These are phyloP conservation scores for Fusarium domesticum DNA, from an alignment of 2,329 filamentous ascomycete genomes.

Conservation along the genomic window DNA sequence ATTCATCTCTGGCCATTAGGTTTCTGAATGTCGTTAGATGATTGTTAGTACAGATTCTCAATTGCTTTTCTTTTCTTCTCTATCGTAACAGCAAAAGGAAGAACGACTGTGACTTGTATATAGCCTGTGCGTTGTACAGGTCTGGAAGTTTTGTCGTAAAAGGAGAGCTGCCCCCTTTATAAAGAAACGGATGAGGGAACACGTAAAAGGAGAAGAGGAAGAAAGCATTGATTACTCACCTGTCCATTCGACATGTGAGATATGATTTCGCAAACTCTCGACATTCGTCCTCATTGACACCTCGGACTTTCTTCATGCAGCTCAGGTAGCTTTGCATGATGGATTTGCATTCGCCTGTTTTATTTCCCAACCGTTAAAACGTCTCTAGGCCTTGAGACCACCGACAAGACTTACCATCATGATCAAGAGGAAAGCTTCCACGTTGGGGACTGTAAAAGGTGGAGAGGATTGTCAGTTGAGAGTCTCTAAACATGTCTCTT, in stretches of 20 bases:
- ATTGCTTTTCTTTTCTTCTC: too few relatives aligned
- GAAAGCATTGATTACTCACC: slow-evolving; percentile 51
- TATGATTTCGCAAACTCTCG: slow-evolving; percentile 84
- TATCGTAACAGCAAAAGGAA: too few relatives aligned
- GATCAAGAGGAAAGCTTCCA: slow-evolving; percentile 89
- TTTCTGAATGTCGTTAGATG: slow-evolving; percentile 58
- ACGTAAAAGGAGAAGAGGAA: neutral
- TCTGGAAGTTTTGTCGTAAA: too few relatives aligned
- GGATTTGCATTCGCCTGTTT: slow-evolving; percentile 82
- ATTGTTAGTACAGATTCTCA: too few relatives aligned
- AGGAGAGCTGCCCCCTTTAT: neutral
- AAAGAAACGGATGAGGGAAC: neutral
- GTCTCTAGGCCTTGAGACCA: neutral
- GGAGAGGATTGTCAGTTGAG: slow-evolving; percentile 1
- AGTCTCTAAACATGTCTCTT: neutral
- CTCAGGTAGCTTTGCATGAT: slow-evolving; percentile 82
- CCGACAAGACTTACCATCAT: slow-evolving; percentile 57
- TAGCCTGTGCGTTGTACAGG: too few relatives aligned
- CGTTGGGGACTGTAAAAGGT: slow-evolving; percentile 68
- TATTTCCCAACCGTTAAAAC: slow-evolving; percentile 7
- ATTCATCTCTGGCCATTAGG: slow-evolving; percentile 92
- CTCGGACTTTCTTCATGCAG: slow-evolving; percentile 80
- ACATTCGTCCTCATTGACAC: slow-evolving; percentile 83
- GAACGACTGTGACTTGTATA: too few relatives aligned
- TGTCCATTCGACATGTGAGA: slow-evolving; percentile 89